Evolutionary conservation across 345 rosid species (phyloP), one percentile per base, ranked within the genome.

Genomic region (Murraya koenigii): DNA sequence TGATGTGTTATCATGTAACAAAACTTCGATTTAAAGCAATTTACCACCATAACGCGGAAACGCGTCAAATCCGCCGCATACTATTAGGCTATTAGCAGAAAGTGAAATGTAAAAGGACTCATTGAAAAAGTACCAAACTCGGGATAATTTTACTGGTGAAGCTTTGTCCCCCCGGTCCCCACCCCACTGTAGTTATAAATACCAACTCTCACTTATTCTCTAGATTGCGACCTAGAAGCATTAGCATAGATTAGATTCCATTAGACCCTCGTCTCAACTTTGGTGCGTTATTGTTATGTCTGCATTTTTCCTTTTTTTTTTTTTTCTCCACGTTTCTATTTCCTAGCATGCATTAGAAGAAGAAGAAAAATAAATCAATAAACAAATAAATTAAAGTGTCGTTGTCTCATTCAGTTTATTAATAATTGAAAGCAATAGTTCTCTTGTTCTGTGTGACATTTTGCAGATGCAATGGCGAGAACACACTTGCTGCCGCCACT

Each of bases 11-110:
- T n/a, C n/a, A n/a, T 2, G 26, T n/a, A 70, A 83, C 75, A 71
- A 79, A 67, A 69, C 86, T 84, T 86, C n/a, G 79, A 81, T 67
- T 83, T 82, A 84, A 87, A 78, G 86, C 88, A 84, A 85, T 74
- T 73, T n/a, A n/a, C n/a, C n/a, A 87, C 85, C 74, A 82, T 79
- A 38, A 77, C 80, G 75, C 79, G 82, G 61, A 72, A 84, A 77
- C 92, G 89, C 90, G 88, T 89, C 82, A 79, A 60, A 58, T 81
- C 70, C 80, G 78, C 84, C 70, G 76, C 62, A 60, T 60, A 75
- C 49, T 25, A 49, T 26, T 26, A n/a, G n/a, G n/a, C n/a, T n/a
- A n/a, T n/a, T n/a, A n/a, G n/a, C n/a, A 15, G 2, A 8, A 61
- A 28, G 1, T 17, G 33, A 22, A 26, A 38, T 22, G 8, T 30